Percentiles rank a stretch among this genome's conserved stretches.
phyloP scores from a whole-genome alignment of 2,329 filamentous ascomycete genomes.

The Nemania sp. region DNA sequence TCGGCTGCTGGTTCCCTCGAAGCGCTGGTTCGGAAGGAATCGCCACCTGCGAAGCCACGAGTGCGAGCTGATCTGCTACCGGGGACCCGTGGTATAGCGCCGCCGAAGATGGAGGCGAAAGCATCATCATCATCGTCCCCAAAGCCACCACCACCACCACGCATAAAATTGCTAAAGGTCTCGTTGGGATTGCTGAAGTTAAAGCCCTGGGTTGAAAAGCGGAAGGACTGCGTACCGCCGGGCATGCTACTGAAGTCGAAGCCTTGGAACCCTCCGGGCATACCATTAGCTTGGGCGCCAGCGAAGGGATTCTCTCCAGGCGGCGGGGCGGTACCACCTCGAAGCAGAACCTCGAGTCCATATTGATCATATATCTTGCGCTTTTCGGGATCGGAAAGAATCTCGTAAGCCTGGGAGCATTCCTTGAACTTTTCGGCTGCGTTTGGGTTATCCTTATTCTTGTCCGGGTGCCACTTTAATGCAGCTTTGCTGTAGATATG shows the following conservation, averaged over 20 bases:
- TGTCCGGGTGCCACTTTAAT: conserved; percentile 94
- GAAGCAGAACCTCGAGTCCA: conserved; percentile 91
- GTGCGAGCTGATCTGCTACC: conserved; percentile 51
- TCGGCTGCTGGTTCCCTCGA: conserved; percentile 62
- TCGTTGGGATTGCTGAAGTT: conserved; percentile 84
- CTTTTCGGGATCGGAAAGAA: conserved; percentile 96
- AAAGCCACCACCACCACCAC: conserved; percentile 58
- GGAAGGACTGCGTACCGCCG: conserved; percentile 66
- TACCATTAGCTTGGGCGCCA: conserved; percentile 59
- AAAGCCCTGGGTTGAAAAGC: conserved; percentile 76
- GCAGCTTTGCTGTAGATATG: conserved; percentile 77
- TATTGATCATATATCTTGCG: conserved; percentile 95
- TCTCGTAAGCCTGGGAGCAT: conserved; percentile 96
- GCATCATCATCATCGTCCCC: conserved; percentile 60
- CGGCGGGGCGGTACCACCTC: conserved; percentile 78
- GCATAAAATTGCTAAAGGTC: conserved; percentile 88
- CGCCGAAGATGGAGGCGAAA: conserved; percentile 66
- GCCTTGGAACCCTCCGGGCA: conserved; percentile 32
- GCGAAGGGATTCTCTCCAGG: conserved; percentile 73
- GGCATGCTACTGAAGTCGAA: conserved; percentile 59
- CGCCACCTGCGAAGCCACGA: conserved; percentile 55
- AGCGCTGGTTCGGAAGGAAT: conserved; percentile 43
- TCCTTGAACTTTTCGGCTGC: conserved; percentile 98
- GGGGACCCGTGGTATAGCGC: conserved; percentile 56
- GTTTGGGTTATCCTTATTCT: conserved; percentile 91